These are phyloP conservation scores for Pyrus betulifolia DNA, from an alignment of 306 rosid genomes.

Conservation along the genomic window DNA sequence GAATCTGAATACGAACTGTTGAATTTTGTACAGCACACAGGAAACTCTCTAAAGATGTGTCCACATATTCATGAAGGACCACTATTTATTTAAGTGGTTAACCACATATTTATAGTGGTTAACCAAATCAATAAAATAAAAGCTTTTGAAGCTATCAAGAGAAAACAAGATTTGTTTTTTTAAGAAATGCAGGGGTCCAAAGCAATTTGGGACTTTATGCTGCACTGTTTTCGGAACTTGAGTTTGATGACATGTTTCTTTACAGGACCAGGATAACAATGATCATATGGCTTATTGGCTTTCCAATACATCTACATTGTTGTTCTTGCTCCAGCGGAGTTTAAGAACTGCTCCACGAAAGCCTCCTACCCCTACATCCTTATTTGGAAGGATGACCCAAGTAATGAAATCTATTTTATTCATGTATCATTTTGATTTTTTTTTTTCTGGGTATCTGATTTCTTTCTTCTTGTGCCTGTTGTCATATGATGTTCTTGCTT, in stretches of 20 bases:
- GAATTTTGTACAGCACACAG: background rate
- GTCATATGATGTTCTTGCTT: constrained; percentile 19
- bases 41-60: background rate
- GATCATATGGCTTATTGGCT: constrained; percentile 83
- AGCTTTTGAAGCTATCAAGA: background rate
- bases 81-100: no score
- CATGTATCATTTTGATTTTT: no score
- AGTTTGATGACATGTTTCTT: constrained; percentile 9
- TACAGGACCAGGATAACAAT: constrained; percentile 73
- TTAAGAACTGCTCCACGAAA: constrained; percentile 55
- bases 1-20: background rate
- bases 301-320: constrained; percentile 69
- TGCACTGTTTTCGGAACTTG: background rate
- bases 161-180: background rate
- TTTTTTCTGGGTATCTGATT: no score
- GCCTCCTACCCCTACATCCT: constrained; percentile 78
- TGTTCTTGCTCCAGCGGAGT: constrained; percentile 72
- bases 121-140: background rate
- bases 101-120: background rate
- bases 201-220: background rate
- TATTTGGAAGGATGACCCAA: constrained; percentile 78
- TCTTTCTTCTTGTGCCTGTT: background rate
- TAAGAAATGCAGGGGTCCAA: background rate
- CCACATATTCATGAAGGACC: background rate
- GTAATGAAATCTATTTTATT: constrained; percentile 32